These are phyloP conservation scores for Claviceps sorghi DNA, from an alignment of 2,329 filamentous ascomycete species.

Conservation along the genomic window DNA sequence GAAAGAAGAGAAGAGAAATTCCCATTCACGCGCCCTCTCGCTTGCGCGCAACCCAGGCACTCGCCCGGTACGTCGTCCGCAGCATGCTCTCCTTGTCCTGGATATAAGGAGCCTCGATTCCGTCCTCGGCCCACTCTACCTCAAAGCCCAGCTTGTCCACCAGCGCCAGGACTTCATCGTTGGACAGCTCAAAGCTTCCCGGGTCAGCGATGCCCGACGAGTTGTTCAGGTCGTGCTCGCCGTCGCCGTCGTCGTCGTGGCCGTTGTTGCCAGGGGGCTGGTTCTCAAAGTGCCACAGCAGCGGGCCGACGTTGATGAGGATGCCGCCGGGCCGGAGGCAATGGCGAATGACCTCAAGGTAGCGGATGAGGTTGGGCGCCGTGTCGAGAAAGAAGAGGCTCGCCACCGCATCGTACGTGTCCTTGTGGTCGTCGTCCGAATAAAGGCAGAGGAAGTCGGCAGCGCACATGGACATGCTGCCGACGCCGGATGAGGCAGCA, in stretches of 20 bases:
- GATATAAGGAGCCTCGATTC: slow-evolving; percentile 68
- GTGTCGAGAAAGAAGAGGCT: slow-evolving; percentile 97
- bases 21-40: slow-evolving; percentile 6
- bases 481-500: slow-evolving; percentile 20
- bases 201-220: slow-evolving; percentile 68
- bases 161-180: slow-evolving; percentile 73
- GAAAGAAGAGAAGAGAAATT: neutral
- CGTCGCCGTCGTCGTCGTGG: slow-evolving; percentile 35
- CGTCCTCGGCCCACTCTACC: slow-evolving; percentile 47
- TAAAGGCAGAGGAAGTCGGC: slow-evolving; percentile 91
- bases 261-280: slow-evolving; percentile 45
- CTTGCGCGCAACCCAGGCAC: slow-evolving; percentile 78
- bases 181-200: slow-evolving; percentile 76
- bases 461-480: slow-evolving; percentile 81
- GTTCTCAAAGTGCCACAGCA: slow-evolving; percentile 93
- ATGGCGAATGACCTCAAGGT: slow-evolving; percentile 67
- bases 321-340: slow-evolving; percentile 67
- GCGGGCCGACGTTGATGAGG: slow-evolving; percentile 78
- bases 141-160: slow-evolving; percentile 63
- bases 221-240: slow-evolving; percentile 31
- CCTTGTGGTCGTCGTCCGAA: slow-evolving; percentile 43
- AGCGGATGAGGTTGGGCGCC: slow-evolving; percentile 80
- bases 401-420: slow-evolving; percentile 64
- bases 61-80: slow-evolving; percentile 64
- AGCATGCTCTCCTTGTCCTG: slow-evolving; percentile 76